Conservation (phyloP, 2,329 filamentous ascomycete genomes). For the Shiraia sp. region DNA sequence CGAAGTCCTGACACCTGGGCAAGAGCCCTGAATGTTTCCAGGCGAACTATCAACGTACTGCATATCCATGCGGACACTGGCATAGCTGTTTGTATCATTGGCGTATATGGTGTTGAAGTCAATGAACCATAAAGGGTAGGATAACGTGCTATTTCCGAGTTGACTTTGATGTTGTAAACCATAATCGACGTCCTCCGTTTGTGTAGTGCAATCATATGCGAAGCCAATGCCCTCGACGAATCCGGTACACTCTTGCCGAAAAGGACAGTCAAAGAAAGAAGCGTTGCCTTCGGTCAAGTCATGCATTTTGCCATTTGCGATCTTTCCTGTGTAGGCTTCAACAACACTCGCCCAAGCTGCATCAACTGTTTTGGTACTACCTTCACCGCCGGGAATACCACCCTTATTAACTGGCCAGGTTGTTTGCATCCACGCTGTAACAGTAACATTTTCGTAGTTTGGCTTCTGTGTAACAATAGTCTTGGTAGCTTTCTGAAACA, state of each 20-base stretch:
- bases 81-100: constrained; percentile 12
- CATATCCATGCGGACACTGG: constrained; percentile 23
- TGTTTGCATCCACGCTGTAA: constrained; percentile 25
- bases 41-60: constrained; percentile 20
- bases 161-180: constrained; percentile 14
- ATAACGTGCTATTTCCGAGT: constrained; percentile 1
- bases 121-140: constrained; percentile 24
- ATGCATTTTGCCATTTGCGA: constrained; percentile 29
- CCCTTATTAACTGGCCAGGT: constrained; percentile 18
- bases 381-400: constrained; percentile 23
- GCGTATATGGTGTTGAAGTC: constrained; percentile 17
- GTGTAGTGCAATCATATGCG: constrained; percentile 18
- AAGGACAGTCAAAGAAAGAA: constrained; percentile 26
- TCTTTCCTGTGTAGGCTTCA: constrained; percentile 24
- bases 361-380: constrained; percentile 23
- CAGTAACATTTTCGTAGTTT: constrained; percentile 19
- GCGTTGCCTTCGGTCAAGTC: constrained; percentile 12
- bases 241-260: constrained; percentile 23
- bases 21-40: constrained; percentile 10
- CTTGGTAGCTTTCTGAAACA: constrained; percentile 28
- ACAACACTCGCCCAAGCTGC: constrained; percentile 20
- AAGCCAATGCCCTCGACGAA: constrained; percentile 19
- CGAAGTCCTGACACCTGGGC: constrained; percentile 17
- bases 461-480: constrained; percentile 20
- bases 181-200: constrained; percentile 18